Evolutionary conservation across 2,329 filamentous ascomycete species (phyloP).

Genomic region (Diaporthe amygdali): DNA sequence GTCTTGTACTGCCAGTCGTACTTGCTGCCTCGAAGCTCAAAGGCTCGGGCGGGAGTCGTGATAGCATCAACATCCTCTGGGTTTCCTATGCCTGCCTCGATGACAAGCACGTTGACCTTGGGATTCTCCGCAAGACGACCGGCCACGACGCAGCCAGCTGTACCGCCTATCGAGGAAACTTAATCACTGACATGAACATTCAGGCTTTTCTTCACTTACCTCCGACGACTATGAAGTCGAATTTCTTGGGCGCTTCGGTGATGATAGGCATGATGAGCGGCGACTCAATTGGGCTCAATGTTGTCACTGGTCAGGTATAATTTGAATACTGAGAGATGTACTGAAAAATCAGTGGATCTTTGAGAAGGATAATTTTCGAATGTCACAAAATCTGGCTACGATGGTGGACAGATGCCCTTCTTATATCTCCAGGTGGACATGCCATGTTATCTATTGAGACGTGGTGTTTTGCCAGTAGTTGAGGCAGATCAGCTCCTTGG

Average conservation of each 20-base stretch:
- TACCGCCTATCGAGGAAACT: slow-evolving; percentile 41
- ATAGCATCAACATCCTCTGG: slow-evolving; percentile 55
- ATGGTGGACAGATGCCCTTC: not conserved
- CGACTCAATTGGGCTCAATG: not conserved
- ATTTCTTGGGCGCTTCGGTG: slow-evolving; percentile 27
- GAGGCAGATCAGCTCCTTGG: not conserved
- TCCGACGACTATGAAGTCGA: slow-evolving; percentile 47
- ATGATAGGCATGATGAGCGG: slow-evolving; percentile 27
- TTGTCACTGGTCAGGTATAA: not conserved
- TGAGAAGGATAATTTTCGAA: not conserved
- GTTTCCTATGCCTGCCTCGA: slow-evolving; percentile 55
- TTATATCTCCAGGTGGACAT: not conserved
- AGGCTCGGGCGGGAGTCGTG: slow-evolving; percentile 56
- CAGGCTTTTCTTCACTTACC: slow-evolving; percentile 24
- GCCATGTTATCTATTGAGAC: not conserved
- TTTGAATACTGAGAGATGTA: too few species aligned
- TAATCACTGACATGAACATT: not conserved
- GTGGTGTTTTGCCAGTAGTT: not conserved
- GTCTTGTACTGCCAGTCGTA: slow-evolving; percentile 68
- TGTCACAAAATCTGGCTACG: too few species aligned
- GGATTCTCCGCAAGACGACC: slow-evolving; percentile 56
- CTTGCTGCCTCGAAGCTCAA: slow-evolving; percentile 58
- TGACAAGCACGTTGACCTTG: slow-evolving; percentile 49
- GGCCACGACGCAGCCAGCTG: slow-evolving; percentile 54
- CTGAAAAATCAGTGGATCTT: not conserved